Evolutionary conservation across 176 grass and related monocot species (phyloP), one percentile per base, ranked within the genome.

Genomic region (Juncus inflexus): DNA sequence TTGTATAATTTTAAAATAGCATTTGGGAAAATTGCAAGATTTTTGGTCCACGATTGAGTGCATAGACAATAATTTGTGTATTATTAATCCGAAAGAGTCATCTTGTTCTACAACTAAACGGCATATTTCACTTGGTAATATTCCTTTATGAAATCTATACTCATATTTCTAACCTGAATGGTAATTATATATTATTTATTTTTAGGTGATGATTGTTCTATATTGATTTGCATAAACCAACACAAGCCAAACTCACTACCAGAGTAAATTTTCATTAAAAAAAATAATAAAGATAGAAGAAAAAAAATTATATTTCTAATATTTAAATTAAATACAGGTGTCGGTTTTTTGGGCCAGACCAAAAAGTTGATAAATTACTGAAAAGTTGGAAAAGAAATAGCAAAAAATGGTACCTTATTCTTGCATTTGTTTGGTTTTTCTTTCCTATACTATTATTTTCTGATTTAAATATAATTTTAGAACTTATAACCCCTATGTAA

Each of bases 31-130:
- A 7, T 68, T 95, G 53, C 81, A 85, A 78, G 83, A 75, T 61
- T 77, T 80, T 62, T 87, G 80, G 90, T 87, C 76, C 59, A 69
- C 61, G 39, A 83, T 95, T 72, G 83, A 95, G 67, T 78, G 76
- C 53, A 95, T 95, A 63, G 86, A 90, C 70, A 90, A 79, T 57
- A 63, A 50, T 51, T 83, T 95, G 74, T 87, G 62, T 56, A 78
- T 87, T 68, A 73, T 84, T 50, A 72, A 86, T 83, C 78, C 86
- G 40, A 69, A 71, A 79, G 70, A 77, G 40, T 60, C 50, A 11
- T 61, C 83, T 38, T 68, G 74, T 76, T 60, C 77, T 65, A 72
- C 85, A 74, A 79, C 72, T 42, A 78, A 80, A 50, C 78, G 78
- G 8, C 51, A 64, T 50, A 77, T 90, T 73, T 73, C 70, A 64